Conservation (phyloP, 2,329 filamentous ascomycete genomes). For the Hypomyces perniciosus region DNA sequence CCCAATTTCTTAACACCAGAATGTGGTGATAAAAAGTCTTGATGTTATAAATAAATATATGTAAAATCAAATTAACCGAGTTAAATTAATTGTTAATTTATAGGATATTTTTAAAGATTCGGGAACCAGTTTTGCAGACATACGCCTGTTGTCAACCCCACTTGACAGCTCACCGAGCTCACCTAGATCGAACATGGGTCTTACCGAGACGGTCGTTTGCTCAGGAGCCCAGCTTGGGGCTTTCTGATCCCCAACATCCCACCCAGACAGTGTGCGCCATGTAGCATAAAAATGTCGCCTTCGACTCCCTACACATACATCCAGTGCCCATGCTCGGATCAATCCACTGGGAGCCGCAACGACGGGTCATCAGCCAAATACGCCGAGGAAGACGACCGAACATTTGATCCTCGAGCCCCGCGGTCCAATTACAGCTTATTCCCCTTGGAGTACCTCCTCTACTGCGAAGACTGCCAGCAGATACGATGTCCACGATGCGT, state of each 20-base stretch:
- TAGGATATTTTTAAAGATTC: too few species aligned
- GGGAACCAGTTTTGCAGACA: too few species aligned
- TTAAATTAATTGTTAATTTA: too few species aligned
- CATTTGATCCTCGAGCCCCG: constrained; percentile 79
- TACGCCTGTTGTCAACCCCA: too few species aligned
- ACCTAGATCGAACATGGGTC: too few species aligned
- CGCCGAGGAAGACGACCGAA: constrained; percentile 60
- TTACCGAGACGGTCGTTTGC: too few species aligned
- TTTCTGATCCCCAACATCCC: background rate
- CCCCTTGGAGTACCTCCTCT: constrained; percentile 86
- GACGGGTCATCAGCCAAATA: constrained; percentile 24
- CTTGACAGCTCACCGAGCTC: too few species aligned
- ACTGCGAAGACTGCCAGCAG: constrained; percentile 96
- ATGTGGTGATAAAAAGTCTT: too few species aligned
- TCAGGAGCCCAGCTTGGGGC: background rate
- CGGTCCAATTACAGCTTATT: constrained; percentile 89
- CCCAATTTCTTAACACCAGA: too few species aligned
- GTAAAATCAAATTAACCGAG: too few species aligned
- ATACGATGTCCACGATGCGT: constrained; percentile 92
- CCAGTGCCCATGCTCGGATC: constrained; percentile 58
- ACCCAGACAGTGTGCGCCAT: background rate
- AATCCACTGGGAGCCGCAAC: constrained; percentile 29
- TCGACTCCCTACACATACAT: constrained; percentile 60
- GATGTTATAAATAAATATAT: too few species aligned
- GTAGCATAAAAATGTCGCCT: constrained; percentile 37